A percentile compares a stretch with the other conserved stretches of the same genome.
These are phyloP conservation scores for Rubia balearica DNA, from an alignment of 305 asterid species.

Conservation along the genomic window DNA sequence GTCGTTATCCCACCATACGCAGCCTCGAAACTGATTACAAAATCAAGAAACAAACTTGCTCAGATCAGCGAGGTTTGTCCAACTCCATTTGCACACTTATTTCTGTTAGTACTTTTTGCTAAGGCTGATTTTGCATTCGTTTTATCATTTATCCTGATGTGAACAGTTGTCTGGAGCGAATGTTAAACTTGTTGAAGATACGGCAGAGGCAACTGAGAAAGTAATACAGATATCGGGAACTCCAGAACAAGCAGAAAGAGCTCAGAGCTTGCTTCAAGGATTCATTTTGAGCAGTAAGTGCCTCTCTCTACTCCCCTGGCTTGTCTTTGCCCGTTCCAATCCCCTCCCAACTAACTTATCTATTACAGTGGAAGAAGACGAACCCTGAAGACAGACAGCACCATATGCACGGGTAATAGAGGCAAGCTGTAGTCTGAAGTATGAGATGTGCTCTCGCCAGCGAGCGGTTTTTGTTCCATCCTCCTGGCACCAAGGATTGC, in stretches of 20 bases:
- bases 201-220: conserved; percentile 60
- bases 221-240: conserved; percentile 81
- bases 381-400: conserved; percentile 12
- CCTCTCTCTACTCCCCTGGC: conserved; percentile 16
- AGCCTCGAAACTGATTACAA: conserved; percentile 64
- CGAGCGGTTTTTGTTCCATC: background rate
- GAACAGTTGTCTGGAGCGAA: conserved; percentile 82
- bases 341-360: background rate
- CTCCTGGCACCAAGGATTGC: conserved; percentile 4
- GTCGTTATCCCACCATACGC: conserved; percentile 79
- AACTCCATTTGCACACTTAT: conserved; percentile 1
- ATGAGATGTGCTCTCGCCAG: conserved; percentile 2
- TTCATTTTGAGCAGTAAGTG: conserved; percentile 85
- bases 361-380: conserved; percentile 31
- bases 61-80: conserved; percentile 73
- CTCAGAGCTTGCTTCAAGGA: conserved; percentile 95
- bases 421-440: conserved; percentile 4
- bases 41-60: conserved; percentile 69
- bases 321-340: background rate
- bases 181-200: conserved; percentile 66
- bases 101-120: conserved; percentile 9
- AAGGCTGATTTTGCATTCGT: background rate
- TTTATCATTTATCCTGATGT: conserved; percentile 13
- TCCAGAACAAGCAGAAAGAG: conserved; percentile 91
- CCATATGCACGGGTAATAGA: background rate